Percentiles rank a stretch among this genome's conserved stretches.
phyloP scores from a whole-genome alignment of 2,329 filamentous ascomycete genomes.

The Verticillium tricorpus region DNA sequence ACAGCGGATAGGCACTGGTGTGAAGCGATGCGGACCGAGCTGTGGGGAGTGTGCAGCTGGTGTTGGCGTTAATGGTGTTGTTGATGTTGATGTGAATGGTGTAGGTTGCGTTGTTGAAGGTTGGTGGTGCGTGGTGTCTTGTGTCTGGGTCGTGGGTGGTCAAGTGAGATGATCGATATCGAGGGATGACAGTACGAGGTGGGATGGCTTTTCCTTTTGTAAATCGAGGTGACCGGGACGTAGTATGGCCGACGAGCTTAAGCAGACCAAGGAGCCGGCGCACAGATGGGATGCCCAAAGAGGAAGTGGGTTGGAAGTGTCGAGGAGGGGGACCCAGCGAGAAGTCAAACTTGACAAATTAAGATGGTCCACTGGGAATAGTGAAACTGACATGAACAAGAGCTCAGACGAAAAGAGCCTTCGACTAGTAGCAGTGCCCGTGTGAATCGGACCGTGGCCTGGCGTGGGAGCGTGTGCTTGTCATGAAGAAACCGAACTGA shows the following conservation, averaged over 20 bases:
- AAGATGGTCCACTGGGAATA: constrained; percentile 14
- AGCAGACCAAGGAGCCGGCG: constrained; percentile 23
- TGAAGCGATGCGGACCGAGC: constrained; percentile 2
- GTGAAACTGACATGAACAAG: constrained; percentile 22
- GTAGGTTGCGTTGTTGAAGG: background rate
- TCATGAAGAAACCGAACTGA: constrained; percentile 16
- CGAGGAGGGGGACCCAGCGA: constrained; percentile 18
- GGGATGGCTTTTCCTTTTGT: constrained; percentile 14
- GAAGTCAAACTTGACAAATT: constrained; percentile 18
- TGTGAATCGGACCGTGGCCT: constrained; percentile 12
- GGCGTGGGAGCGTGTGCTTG: constrained; percentile 3
- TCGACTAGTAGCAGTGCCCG: constrained; percentile 11
- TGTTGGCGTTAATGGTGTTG: background rate
- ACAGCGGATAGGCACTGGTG: constrained; percentile 11
- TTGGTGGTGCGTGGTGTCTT: no score
- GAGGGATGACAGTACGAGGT: background rate
- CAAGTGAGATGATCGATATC: background rate
- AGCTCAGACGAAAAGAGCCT: constrained; percentile 18
- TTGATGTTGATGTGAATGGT: constrained; percentile 11
- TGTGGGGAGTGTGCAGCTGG: background rate
- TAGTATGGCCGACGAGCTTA: constrained; percentile 4
- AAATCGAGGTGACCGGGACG: constrained; percentile 2
- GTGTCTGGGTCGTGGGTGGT: constrained; percentile 13
- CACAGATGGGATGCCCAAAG: constrained; percentile 32
- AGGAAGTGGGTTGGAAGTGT: constrained; percentile 32